phyloP scores from a whole-genome alignment of 176 grass and related monocot genomes.

The Dactylis glomerata region DNA sequence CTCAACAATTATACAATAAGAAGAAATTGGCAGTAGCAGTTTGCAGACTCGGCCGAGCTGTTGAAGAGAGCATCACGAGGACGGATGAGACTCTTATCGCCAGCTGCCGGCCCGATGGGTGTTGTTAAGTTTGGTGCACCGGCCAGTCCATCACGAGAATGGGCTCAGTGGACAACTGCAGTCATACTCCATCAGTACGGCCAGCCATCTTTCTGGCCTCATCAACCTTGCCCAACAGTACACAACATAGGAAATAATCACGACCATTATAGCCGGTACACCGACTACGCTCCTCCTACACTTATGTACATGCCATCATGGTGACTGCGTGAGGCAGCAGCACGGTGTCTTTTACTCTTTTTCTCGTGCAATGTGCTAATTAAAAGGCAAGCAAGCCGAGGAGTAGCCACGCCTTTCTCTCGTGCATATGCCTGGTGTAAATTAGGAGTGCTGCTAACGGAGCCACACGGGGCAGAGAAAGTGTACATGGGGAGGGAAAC shows the following conservation, averaged over 20 bases:
- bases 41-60: neutral
- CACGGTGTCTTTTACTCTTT: neutral
- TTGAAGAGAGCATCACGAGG: too few relatives aligned
- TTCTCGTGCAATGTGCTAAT: neutral
- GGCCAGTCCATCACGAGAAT: neutral
- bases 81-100: neutral
- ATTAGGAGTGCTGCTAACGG: neutral
- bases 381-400: slow-evolving; percentile 13
- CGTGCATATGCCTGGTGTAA: neutral
- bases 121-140: too few relatives aligned
- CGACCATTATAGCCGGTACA: neutral
- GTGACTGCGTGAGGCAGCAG: neutral
- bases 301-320: neutral
- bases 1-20: neutral
- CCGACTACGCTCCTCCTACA: neutral
- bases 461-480: neutral
- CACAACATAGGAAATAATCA: neutral
- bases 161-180: neutral
- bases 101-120: neutral
- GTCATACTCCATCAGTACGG: neutral
- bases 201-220: neutral
- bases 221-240: neutral
- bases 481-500: neutral
- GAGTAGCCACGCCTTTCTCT: neutral
- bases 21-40: neutral